Conservation (phyloP, 1,139 yeast species). For the Pichia sp. region DNA sequence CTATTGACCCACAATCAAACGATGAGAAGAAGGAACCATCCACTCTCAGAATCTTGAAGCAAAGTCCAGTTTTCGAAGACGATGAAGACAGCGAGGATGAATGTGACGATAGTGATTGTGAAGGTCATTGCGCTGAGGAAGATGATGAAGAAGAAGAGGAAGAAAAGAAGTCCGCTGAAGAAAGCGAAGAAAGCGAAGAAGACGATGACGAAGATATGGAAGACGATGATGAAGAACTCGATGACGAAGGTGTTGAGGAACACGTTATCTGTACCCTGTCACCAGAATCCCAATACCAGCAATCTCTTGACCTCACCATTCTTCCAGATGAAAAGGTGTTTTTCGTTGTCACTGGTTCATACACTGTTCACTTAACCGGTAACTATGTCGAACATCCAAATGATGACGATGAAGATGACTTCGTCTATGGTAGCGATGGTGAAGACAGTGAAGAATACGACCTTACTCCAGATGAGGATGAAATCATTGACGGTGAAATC, state of each 20-base stretch:
- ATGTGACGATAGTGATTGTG: constrained; percentile 36
- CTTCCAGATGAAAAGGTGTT: constrained; percentile 90
- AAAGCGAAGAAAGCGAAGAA: constrained; percentile 32
- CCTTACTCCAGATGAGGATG: constrained; percentile 90
- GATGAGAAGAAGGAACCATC: constrained; percentile 82
- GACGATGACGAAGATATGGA: constrained; percentile 46
- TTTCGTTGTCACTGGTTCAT: constrained; percentile 94
- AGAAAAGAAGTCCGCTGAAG: constrained; percentile 37
- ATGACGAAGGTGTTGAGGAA: constrained; percentile 59
- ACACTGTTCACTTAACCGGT: constrained; percentile 88
- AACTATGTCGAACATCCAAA: constrained; percentile 95
- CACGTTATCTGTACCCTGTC: constrained; percentile 83
- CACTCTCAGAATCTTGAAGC: constrained; percentile 80
- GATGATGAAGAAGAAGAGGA: constrained; percentile 22
- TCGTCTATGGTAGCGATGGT: constrained; percentile 39
- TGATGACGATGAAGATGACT: constrained; percentile 57
- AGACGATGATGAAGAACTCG: constrained; percentile 51
- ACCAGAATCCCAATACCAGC: constrained; percentile 82
- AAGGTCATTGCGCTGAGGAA: constrained; percentile 33
- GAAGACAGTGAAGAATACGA: constrained; percentile 72
- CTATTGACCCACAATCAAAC: constrained; percentile 80
- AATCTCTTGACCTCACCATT: constrained; percentile 82
- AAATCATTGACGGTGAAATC: constrained; percentile 40
- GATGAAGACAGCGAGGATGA: constrained; percentile 41
- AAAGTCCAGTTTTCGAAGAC: constrained; percentile 47